These are phyloP conservation scores for Ustilaginoidea virens DNA, from an alignment of 2,329 filamentous ascomycete species.

Conservation along the genomic window DNA sequence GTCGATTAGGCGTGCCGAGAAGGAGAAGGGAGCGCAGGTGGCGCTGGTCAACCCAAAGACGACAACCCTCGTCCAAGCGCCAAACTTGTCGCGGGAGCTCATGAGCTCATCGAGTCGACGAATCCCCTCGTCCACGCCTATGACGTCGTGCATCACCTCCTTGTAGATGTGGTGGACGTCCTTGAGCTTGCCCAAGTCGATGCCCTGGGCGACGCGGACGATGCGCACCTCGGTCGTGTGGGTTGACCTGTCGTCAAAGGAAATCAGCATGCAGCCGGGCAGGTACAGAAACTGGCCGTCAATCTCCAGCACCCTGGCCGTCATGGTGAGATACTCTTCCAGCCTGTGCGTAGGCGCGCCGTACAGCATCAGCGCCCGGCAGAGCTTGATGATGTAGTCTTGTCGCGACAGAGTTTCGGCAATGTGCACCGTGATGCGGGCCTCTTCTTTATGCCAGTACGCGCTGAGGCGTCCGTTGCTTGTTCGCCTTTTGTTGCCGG, in stretches of 20 bases:
- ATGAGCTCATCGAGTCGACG: constrained; percentile 37
- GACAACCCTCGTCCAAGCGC: constrained; percentile 36
- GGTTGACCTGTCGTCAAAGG: constrained; percentile 57
- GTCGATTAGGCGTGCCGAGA: constrained; percentile 55
- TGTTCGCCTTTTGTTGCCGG: constrained; percentile 19
- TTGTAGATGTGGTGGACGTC: constrained; percentile 49
- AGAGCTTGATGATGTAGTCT: constrained; percentile 70
- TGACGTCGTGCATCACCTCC: constrained; percentile 44
- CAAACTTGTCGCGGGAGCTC: constrained; percentile 37
- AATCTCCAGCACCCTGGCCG: constrained; percentile 67
- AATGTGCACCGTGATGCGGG: constrained; percentile 34
- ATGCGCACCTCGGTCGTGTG: constrained; percentile 54
- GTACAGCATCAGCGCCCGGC: constrained; percentile 70
- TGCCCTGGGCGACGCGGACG: constrained; percentile 39
- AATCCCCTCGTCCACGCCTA: constrained; percentile 42
- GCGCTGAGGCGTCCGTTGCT: constrained; percentile 22
- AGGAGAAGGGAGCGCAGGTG: constrained; percentile 60
- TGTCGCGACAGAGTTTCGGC: constrained; percentile 61
- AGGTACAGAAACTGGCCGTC: constrained; percentile 81
- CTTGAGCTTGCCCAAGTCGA: constrained; percentile 45
- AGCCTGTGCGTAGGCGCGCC: constrained; percentile 81
- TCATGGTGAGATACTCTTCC: constrained; percentile 81
- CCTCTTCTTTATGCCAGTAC: constrained; percentile 27
- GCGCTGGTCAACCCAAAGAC: constrained; percentile 61
- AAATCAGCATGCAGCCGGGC: constrained; percentile 84